Conservation (phyloP, 257 asterid genomes). For the Coffea canephora region DNA sequence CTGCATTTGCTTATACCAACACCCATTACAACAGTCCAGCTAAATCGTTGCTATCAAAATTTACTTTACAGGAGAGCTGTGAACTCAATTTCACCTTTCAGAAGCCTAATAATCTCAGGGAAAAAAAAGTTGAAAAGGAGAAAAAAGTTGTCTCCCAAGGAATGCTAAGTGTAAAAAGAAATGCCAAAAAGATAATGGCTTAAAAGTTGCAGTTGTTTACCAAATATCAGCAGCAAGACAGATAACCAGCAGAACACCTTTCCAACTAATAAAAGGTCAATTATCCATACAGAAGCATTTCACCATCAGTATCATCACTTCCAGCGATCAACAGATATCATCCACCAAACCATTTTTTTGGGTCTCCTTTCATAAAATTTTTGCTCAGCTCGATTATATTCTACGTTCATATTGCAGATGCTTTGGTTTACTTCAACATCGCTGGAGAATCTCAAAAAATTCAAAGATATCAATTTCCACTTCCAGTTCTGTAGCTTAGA, state of each 20-base stretch:
- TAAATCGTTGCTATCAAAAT: slow-evolving; percentile 47
- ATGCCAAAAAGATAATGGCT: neutral
- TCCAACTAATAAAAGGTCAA: slow-evolving; percentile 35
- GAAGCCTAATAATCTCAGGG: slow-evolving; percentile 21
- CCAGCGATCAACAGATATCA: slow-evolving; percentile 34
- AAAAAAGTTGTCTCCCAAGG: slow-evolving; percentile 24
- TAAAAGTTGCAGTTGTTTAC: slow-evolving; percentile 20
- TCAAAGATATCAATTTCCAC: slow-evolving; percentile 27
- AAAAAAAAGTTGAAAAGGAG: slow-evolving; percentile 16
- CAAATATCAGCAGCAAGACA: slow-evolving; percentile 36
- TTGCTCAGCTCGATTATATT: slow-evolving; percentile 34
- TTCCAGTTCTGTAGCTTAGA: slow-evolving; percentile 23
- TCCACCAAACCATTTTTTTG: slow-evolving; percentile 27
- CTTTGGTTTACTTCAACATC: slow-evolving; percentile 28
- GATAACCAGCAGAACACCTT: slow-evolving; percentile 35
- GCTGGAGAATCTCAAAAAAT: slow-evolving; percentile 30
- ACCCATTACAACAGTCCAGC: slow-evolving; percentile 50
- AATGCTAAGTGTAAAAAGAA: slow-evolving; percentile 13
- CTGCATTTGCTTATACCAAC: slow-evolving; percentile 41
- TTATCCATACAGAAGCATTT: slow-evolving; percentile 53
- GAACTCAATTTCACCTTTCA: slow-evolving; percentile 28
- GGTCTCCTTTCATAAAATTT: slow-evolving; percentile 41
- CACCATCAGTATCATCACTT: slow-evolving; percentile 29
- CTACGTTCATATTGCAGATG: slow-evolving; percentile 30
- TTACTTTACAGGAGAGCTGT: slow-evolving; percentile 52